phyloP scores from a whole-genome alignment of 352 stramenopile species.

The Globisporangium solare region DNA sequence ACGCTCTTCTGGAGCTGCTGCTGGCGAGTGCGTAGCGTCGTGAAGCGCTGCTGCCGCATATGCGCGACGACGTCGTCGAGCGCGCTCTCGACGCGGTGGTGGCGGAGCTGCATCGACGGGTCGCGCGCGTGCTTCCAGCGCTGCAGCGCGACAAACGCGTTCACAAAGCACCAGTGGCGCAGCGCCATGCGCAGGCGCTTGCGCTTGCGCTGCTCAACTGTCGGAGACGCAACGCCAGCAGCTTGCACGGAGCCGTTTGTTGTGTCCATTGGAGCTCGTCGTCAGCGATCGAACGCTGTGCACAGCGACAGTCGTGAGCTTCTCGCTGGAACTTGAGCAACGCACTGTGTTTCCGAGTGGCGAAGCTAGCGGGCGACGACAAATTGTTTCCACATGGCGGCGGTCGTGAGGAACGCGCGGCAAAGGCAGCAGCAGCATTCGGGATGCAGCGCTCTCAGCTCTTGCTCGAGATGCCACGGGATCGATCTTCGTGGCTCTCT shows the following conservation, averaged over 20 bases:
- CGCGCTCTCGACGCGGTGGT: slow-evolving; percentile 24
- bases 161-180: slow-evolving; percentile 28
- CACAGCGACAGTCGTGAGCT: not conserved
- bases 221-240: not conserved
- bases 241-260: not conserved
- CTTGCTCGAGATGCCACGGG: slow-evolving; percentile 27
- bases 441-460: slow-evolving; percentile 27
- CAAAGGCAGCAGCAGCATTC: slow-evolving; percentile 23
- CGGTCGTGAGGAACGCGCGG: slow-evolving; percentile 8
- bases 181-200: slow-evolving; percentile 17
- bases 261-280: not conserved
- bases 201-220: slow-evolving; percentile 1
- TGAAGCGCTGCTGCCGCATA: slow-evolving; percentile 29
- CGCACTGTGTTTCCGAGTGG: not conserved
- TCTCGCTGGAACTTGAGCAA: not conserved
- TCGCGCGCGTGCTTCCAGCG: slow-evolving; percentile 25
- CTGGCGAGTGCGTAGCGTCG: slow-evolving; percentile 21
- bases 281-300: slow-evolving; percentile 4
- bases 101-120: slow-evolving; percentile 14
- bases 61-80: slow-evolving; percentile 23
- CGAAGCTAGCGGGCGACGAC: slow-evolving; percentile 32
- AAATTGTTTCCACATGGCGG: slow-evolving; percentile 16
- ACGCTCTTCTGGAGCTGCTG: slow-evolving; percentile 22
- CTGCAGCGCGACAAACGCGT: slow-evolving; percentile 29
- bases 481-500: not conserved